Conservation (phyloP, 163 green algal genomes). For the Scenedesmus sp. region DNA sequence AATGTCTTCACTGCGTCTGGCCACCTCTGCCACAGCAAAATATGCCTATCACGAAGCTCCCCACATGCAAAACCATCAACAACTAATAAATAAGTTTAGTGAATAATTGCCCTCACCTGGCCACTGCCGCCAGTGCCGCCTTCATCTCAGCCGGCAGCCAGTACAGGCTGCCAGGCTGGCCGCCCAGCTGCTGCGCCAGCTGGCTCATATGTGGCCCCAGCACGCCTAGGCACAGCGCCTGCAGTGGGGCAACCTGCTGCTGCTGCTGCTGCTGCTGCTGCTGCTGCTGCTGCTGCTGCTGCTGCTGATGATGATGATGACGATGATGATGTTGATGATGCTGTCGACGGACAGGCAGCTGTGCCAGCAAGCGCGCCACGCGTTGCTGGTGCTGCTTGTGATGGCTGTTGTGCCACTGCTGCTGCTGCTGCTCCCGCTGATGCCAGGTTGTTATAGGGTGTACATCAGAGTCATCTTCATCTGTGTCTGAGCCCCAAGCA, state of each 20-base stretch:
- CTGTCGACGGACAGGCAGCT: not conserved
- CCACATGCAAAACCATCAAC: too few species aligned
- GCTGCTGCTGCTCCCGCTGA: not conserved
- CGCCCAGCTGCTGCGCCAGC: not conserved
- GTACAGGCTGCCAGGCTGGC: not conserved
- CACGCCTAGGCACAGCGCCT: not conserved
- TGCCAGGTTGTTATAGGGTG: not conserved
- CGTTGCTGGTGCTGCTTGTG: not conserved
- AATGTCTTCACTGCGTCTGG: too few species aligned
- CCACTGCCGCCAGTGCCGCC: not conserved
- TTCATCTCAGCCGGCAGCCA: conserved; percentile 7
- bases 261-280: conserved; percentile 11
- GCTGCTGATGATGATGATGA: not conserved
- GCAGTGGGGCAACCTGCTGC: not conserved
- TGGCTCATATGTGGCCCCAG: not conserved
- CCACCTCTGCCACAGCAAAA: too few species aligned
- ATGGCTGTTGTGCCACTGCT: not conserved
- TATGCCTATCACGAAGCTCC: too few species aligned
- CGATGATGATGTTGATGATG: not conserved
- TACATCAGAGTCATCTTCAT: not conserved
- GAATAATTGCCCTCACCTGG: not conserved
- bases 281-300: not conserved
- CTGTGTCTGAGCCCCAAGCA: not conserved
- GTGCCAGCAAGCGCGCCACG: not conserved
- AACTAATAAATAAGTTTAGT: too few species aligned